Evolutionary conservation across 768 basidiomycete species (phyloP).

Genomic region (Podaxis pistillaris): DNA sequence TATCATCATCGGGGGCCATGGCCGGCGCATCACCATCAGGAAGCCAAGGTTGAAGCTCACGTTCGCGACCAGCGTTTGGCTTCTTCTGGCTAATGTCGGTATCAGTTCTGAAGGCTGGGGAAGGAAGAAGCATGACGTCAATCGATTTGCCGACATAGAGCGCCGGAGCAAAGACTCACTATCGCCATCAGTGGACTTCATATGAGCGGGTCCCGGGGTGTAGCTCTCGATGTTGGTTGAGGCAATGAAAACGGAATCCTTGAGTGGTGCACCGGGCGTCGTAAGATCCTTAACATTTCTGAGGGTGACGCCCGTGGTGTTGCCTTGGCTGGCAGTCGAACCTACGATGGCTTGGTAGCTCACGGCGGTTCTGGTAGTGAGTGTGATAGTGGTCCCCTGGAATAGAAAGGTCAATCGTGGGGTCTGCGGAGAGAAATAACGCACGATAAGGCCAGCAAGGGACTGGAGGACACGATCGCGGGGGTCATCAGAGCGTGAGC

Average conservation of each 20-base stretch:
- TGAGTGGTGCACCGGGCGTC: constrained; percentile 63
- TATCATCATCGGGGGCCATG: constrained; percentile 52
- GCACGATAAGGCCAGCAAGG: constrained; percentile 68
- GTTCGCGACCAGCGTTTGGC: constrained; percentile 48
- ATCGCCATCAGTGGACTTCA: constrained; percentile 66
- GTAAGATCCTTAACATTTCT: constrained; percentile 77
- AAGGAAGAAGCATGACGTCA: neutral
- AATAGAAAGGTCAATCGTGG: constrained; percentile 3
- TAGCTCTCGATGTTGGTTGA: constrained; percentile 72
- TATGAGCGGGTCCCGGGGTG: constrained; percentile 72
- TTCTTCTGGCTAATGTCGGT: constrained; percentile 69
- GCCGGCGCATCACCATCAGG: constrained; percentile 38
- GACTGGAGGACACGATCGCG: constrained; percentile 64
- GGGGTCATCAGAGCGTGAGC: constrained; percentile 42
- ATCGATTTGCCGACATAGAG: constrained; percentile 11
- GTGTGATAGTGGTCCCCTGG: constrained; percentile 77
- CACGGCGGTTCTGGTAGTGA: constrained; percentile 64
- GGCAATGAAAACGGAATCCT: constrained; percentile 68
- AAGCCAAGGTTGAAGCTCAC: constrained; percentile 81
- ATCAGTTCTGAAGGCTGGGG: constrained; percentile 77
- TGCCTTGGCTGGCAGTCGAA: constrained; percentile 61
- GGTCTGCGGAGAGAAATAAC: constrained; percentile 26
- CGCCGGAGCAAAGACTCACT: constrained; percentile 41
- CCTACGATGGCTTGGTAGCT: constrained; percentile 73
- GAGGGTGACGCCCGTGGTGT: constrained; percentile 69